Evolutionary conservation across 306 rosid genomes (phyloP), one percentile per base, ranked within the genome.

Genomic region (Senna siamea): DNA sequence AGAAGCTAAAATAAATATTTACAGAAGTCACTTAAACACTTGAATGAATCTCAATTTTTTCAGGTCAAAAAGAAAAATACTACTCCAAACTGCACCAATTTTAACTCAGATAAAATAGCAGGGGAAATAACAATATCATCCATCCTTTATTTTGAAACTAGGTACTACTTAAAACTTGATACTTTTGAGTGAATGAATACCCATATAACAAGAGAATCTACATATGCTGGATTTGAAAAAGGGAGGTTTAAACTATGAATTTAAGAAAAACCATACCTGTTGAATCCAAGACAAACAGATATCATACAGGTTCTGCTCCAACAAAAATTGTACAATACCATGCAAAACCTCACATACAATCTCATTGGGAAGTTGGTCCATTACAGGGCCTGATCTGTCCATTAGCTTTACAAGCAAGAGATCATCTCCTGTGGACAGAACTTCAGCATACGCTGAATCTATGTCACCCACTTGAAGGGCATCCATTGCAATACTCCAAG

Each of bases 381-480:
- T 68, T 58, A 85, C 98, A 30, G 97, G 98, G 63, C 97, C 97
- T 11, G 98, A 79, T 76, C 86, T 87, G 82, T 93, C 97, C 98
- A 93, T 91, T 73, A 93, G 79, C 78, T 93, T 93, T 43, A 93
- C 85, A 20, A 93, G 98, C 85, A 93, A 88, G 75, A 78, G 55
- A 82, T 89, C 96, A 67, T 93, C 98, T 35, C 85, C 96, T 1
- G 91, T 82, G 54, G 91, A 85, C 48, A 91, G 78, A 15, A 93
- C 92, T 78, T 93, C 97, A 22, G 92, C 87, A 70, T 80, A 93
- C 47, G 97, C 96, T 5, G 90, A 75, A 82, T 93, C 98, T 85
- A 82, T n/a, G 47, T 93, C 97, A 66, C 97, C 93, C 71, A 68
- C 92, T 74, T 84, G 96, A 82, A 93, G 84, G 76, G 98, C 98